Percentiles rank a stretch among this genome's conserved stretches.
Evolutionary conservation across 2,329 filamentous ascomycete species (phyloP).

Genomic region (Stemphylium beticola): DNA sequence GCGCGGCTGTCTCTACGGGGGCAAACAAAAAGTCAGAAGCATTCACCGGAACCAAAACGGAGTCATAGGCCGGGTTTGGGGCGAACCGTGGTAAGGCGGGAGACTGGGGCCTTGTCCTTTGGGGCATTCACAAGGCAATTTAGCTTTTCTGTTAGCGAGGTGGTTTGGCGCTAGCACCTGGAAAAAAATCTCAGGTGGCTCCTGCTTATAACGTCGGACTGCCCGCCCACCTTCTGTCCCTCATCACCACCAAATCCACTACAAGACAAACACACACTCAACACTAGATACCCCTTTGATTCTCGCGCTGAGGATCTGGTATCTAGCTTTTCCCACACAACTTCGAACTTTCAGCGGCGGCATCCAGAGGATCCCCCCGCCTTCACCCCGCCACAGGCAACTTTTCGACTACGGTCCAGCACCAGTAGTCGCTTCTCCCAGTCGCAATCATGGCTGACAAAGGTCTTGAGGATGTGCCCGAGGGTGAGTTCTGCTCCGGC

Average conservation of each 20-base stretch:
- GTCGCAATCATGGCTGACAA: constrained; percentile 98
- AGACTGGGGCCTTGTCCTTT: neutral
- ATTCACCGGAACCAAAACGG: constrained; percentile 9
- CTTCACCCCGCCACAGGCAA: constrained; percentile 49
- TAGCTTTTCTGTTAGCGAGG: constrained; percentile 11
- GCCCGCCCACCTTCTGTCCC: constrained; percentile 31
- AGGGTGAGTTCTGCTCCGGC: constrained; percentile 69
- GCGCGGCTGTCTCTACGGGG: constrained; percentile 4
- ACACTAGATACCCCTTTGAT: constrained; percentile 52
- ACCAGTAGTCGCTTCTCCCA: constrained; percentile 70
- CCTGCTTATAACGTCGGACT: constrained; percentile 17
- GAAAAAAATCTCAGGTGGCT: constrained; percentile 18
- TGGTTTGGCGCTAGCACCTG: constrained; percentile 20
- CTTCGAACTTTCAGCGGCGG: constrained; percentile 45
- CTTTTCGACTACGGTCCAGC: constrained; percentile 55
- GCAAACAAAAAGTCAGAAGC: constrained; percentile 10
- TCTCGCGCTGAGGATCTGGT: constrained; percentile 56
- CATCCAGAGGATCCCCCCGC: constrained; percentile 51
- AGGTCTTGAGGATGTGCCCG: constrained; percentile 97
- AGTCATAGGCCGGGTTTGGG: constrained; percentile 16
- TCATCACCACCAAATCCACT: constrained; percentile 35
- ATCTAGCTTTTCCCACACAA: constrained; percentile 51
- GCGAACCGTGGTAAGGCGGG: constrained; percentile 1
- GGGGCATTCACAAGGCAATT: neutral
- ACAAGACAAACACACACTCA: constrained; percentile 34